Evolutionary conservation across 2,329 filamentous ascomycete genomes (phyloP), one percentile per base, ranked within the genome.

Genomic region (Monosporascus sp.): DNA sequence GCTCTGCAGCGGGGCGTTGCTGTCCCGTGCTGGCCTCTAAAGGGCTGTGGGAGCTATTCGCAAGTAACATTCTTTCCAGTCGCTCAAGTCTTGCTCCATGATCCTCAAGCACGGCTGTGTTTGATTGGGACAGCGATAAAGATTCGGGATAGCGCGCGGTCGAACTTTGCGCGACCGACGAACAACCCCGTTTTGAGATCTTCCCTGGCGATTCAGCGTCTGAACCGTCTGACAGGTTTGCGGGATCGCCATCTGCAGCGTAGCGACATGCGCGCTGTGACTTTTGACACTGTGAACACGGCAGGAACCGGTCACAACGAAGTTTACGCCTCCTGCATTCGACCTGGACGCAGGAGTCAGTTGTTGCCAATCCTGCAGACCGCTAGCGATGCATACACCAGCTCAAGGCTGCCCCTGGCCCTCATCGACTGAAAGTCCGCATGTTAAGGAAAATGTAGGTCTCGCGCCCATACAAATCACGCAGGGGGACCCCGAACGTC

Each of bases 201-300:
- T 62, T 59, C 48, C 65, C 62, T 27, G 60, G 51, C 3, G 49
- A 52, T 45, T 65, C 66, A 22, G 49, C 59, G 36, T 79, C 77
- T 22, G 75, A 79, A n/a, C 64, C 73, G 48, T 81, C 79, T 4
- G 78, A 81, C 14, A 74, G 62, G 58, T 73, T 75, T 36, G 70
- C 70, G 8, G 68, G 70, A 51, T 78, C 75, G 34, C 77, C 73
- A 52, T 79, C 75, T 20, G 76, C 71, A 24, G 77, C 70, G 58
- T 82, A 83, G 58, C 71, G 77, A 68, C 80, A 83, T 39, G 66
- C 61, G 37, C 79, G 77, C 57, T 73, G 75, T n/a, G 78, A 79
- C 63, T 80, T 81, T 49, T 79, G 77, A 62, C 81, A 84, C 62
- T 83, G 80, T 6, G 77, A 78, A 60, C 81, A 84, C 4, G 79